phyloP scores from a whole-genome alignment of 129 eudicot species.

The Ambrosia trifida region DNA sequence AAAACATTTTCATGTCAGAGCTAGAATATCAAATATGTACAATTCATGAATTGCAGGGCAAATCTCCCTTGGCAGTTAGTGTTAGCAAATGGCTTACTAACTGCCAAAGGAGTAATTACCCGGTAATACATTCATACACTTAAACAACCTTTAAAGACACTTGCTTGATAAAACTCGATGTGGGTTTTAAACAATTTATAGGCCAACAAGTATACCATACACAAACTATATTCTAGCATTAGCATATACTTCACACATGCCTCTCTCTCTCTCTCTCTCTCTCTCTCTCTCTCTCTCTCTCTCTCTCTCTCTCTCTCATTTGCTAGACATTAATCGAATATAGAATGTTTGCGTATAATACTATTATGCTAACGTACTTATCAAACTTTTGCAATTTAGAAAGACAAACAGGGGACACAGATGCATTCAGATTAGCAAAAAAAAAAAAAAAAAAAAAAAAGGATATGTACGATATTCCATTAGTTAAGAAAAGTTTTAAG shows the following conservation, averaged over 20 bases:
- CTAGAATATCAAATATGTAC: background rate
- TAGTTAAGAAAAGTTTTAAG: too few relatives aligned
- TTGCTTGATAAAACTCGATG: background rate
- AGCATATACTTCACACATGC: slow-evolving; percentile 16
- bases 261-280: slow-evolving; percentile 3
- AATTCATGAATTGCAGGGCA: background rate
- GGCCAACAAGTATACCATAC: background rate
- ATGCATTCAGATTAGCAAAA: background rate
- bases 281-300: background rate
- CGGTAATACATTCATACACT: slow-evolving; percentile 4
- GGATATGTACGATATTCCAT: too few relatives aligned
- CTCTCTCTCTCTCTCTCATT: background rate
- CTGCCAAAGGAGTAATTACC: slow-evolving; percentile 11
- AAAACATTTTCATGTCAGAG: background rate
- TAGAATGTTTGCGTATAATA: slow-evolving; percentile 13
- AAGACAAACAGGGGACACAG: background rate
- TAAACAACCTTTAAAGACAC: background rate
- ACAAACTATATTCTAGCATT: slow-evolving; percentile 8
- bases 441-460: background rate
- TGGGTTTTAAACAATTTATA: slow-evolving; percentile 2
- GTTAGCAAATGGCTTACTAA: background rate
- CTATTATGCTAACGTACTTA: slow-evolving; percentile 10
- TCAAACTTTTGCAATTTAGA: background rate
- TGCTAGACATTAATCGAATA: background rate
- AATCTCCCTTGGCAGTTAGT: slow-evolving; percentile 16